These are phyloP conservation scores for Botrytis fabae DNA, from an alignment of 2,329 filamentous ascomycete species.

Conservation along the genomic window DNA sequence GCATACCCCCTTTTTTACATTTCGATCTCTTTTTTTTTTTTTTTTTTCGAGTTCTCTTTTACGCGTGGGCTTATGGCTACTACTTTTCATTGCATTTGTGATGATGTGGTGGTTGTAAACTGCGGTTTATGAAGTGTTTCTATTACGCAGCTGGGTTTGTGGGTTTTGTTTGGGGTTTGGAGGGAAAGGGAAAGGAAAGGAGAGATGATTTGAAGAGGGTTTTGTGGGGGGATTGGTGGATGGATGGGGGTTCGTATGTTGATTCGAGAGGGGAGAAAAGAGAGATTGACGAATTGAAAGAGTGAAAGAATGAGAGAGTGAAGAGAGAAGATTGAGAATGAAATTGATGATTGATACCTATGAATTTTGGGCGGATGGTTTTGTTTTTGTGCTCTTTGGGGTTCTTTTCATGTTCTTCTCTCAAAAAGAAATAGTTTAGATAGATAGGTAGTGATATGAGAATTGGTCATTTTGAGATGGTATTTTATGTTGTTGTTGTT, in stretches of 20 bases:
- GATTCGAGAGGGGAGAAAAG: background rate
- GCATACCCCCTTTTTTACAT: constrained; percentile 16
- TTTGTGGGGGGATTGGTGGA: too few relatives aligned
- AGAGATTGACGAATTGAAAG: background rate
- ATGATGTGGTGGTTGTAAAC: constrained; percentile 2
- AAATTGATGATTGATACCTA: constrained; percentile 19
- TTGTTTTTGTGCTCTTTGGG: background rate
- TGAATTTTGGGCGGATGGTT: constrained; percentile 11
- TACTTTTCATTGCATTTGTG: background rate
- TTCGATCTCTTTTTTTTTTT: background rate
- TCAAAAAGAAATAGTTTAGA: background rate
- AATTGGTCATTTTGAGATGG: background rate
- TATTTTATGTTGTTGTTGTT: background rate
- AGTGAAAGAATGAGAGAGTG: background rate
- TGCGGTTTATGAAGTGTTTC: background rate
- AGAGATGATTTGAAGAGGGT: background rate
- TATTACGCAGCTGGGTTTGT: background rate
- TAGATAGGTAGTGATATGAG: background rate
- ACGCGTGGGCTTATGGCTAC: background rate
- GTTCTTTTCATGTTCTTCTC: background rate
- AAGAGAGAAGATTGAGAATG: background rate
- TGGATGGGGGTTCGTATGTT: background rate
- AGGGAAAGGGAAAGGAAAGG: background rate
- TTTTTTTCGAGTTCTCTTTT: background rate
- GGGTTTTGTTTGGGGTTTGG: too few relatives aligned